Percentiles rank a stretch among this genome's conserved stretches.
Conservation (phyloP, 2,329 filamentous ascomycete species). For the Cladosporium sp. region DNA sequence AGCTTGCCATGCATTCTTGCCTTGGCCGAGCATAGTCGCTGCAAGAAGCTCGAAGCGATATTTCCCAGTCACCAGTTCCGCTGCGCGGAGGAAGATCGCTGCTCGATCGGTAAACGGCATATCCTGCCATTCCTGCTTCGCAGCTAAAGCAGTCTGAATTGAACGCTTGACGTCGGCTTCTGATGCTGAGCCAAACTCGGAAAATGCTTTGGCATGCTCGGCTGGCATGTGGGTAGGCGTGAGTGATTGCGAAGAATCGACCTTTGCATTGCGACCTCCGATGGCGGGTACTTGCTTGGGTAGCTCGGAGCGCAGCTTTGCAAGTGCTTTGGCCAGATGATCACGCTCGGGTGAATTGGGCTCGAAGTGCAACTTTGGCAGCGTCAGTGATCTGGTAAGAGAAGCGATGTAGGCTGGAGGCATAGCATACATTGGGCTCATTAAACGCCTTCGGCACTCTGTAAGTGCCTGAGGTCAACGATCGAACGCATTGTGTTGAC, state of each 20-base stretch:
- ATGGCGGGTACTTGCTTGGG: constrained; percentile 78
- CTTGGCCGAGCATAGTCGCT: constrained; percentile 90
- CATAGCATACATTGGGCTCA: constrained; percentile 1
- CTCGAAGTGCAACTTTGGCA: constrained; percentile 72
- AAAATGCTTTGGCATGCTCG: constrained; percentile 70
- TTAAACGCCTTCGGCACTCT: constrained; percentile 10
- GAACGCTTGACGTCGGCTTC: constrained; percentile 70
- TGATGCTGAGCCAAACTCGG: constrained; percentile 79
- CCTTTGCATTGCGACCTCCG: constrained; percentile 63
- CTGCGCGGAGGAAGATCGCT: constrained; percentile 91
- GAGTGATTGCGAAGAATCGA: constrained; percentile 58
- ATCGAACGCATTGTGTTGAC: background rate
- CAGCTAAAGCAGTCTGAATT: constrained; percentile 79
- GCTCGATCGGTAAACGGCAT: constrained; percentile 87
- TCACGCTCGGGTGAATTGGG: constrained; percentile 78
- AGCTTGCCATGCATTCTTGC: constrained; percentile 99
- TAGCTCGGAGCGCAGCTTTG: constrained; percentile 62
- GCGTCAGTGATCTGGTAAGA: background rate
- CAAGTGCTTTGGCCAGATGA: constrained; percentile 71
- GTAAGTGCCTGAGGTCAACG: constrained; percentile 7
- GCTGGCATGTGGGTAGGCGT: constrained; percentile 73
- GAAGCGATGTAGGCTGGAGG: background rate
- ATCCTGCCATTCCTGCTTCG: constrained; percentile 79
- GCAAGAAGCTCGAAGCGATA: constrained; percentile 98
- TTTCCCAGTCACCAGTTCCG: constrained; percentile 83